Evolutionary conservation across 202 grass and related monocot species (phyloP), one percentile per base, ranked within the genome.

Genomic region (Brachypodium distachyon): DNA sequence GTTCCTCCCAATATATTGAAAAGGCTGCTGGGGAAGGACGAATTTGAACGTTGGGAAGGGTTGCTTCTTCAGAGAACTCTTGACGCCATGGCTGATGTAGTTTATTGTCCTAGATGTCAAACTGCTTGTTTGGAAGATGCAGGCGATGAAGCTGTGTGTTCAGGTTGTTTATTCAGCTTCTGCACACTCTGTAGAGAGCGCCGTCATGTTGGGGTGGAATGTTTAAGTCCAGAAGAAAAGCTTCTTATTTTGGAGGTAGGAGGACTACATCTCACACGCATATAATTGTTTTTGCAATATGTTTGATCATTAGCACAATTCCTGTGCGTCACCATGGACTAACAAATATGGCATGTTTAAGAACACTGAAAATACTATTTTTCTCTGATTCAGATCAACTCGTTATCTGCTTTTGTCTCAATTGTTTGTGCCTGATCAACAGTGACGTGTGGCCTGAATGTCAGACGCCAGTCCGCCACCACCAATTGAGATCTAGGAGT

Each of bases 131-230:
- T 97, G 75, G 91, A 97, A 82, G 91, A 97, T 73, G 81, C 28
- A 46, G 87, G 83, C 47, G 82, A 97, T 77, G 85, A 97, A 77
- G 94, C 91, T 61, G 91, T 94, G 76, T 97, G 94, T 86, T 86
- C 94, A 85, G 88, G 78, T 73, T 97, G 94, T 79, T 90, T 86
- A 61, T 97, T 94, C 92, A 90, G 91, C 81, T 97, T 97, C 69
- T 97, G 94, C 82, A 86, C 94, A 33, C 81, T 94, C 70, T 97
- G 94, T 70, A 86, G 61, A 82, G 90, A 88, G 12, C 85, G 87
- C 7, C 91, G 94, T 41, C 94, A 97, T 92, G 70, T 97, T 76
- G 94, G 94, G 37, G 89, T 84, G n/a, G 18, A 86, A 59, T 97
- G 94, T 82, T 74, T 97, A 83, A 68, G 82, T 77, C 52, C 86